These are phyloP conservation scores for Camellia sinensis DNA, from an alignment of 148 eudicot species.

Conservation along the genomic window DNA sequence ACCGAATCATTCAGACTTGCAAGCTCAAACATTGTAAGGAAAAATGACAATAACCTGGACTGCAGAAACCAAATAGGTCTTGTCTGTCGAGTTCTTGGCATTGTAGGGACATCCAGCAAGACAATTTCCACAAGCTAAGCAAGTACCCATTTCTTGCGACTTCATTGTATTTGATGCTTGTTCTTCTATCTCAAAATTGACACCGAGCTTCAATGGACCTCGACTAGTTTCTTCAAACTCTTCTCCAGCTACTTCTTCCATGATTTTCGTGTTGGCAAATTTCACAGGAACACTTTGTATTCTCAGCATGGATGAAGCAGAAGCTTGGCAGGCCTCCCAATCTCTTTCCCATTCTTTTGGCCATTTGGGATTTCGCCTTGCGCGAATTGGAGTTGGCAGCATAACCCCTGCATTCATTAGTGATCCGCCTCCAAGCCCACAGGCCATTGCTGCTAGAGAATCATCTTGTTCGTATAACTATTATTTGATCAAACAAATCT, in stretches of 20 bases:
- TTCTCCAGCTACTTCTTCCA: conserved; percentile 24
- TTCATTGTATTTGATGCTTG: neutral
- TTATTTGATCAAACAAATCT: neutral
- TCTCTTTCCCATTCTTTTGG: conserved; percentile 41
- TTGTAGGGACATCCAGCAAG: conserved; percentile 39
- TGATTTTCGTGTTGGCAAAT: conserved; percentile 29
- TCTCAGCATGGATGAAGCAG: conserved; percentile 31
- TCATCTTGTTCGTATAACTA: conserved; percentile 25
- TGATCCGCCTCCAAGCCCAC: conserved; percentile 42
- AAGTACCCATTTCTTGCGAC: conserved; percentile 18
- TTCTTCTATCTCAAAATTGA: conserved; percentile 32
- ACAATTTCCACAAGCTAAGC: conserved; percentile 39
- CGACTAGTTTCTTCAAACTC: conserved; percentile 22
- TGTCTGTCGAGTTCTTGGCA: conserved; percentile 38
- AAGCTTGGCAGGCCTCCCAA: conserved; percentile 29
- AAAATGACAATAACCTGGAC: conserved; percentile 20
- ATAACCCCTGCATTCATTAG: conserved; percentile 39
- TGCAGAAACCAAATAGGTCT: conserved; percentile 31
- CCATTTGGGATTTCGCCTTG: conserved; percentile 30
- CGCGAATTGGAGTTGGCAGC: conserved; percentile 29
- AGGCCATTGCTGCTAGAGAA: conserved; percentile 31
- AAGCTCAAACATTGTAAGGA: neutral
- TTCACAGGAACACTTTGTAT: conserved; percentile 24
- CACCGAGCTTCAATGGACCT: conserved; percentile 23
- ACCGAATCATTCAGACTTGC: neutral